phyloP scores from a whole-genome alignment of 1,284 basidiomycete species.

The Anthracocystis walkeri region DNA sequence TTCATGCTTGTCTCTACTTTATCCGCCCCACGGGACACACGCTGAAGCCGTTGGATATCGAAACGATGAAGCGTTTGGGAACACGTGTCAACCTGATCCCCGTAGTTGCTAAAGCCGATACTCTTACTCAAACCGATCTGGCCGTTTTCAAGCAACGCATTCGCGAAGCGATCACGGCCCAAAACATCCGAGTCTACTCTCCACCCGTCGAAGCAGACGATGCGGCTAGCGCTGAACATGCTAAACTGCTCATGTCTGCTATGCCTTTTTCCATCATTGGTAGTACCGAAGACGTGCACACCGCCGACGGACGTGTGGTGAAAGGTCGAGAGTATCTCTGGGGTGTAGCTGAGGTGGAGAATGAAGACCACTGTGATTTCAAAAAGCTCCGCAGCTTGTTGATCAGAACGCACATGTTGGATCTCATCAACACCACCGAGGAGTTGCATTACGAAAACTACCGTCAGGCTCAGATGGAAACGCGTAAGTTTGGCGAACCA shows the following conservation, averaged over 20 bases:
- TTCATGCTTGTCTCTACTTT: conserved; percentile 98
- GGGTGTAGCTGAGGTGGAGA: conserved; percentile 98
- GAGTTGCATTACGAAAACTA: conserved; percentile 98
- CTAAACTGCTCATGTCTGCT: conserved; percentile 81
- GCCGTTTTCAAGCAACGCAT: conserved; percentile 91
- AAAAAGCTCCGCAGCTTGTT: conserved; percentile 94
- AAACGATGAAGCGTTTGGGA: conserved; percentile 97
- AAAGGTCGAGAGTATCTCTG: conserved; percentile 99
- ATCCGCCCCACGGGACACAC: conserved; percentile 95
- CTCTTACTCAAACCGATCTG: conserved; percentile 92
- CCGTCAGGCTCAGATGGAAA: conserved; percentile 99
- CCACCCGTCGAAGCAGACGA: conserved; percentile 94
- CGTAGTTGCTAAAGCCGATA: conserved; percentile 97
- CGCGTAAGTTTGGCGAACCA: conserved; percentile 97
- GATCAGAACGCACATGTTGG: conserved; percentile 98
- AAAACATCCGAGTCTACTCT: conserved; percentile 93
- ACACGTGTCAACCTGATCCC: conserved; percentile 96
- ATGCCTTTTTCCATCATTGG: conserved; percentile 99
- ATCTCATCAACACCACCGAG: conserved; percentile 94
- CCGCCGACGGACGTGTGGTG: conserved; percentile 88
- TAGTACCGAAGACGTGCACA: conserved; percentile 92
- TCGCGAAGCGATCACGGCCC: conserved; percentile 88
- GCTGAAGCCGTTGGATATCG: conserved; percentile 97
- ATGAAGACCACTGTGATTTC: conserved; percentile 99
- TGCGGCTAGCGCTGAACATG: conserved; percentile 86